Base-by-base conservation (phyloP, 805 yeast genomes). In the Torulaspora delbrueckii region DNA sequence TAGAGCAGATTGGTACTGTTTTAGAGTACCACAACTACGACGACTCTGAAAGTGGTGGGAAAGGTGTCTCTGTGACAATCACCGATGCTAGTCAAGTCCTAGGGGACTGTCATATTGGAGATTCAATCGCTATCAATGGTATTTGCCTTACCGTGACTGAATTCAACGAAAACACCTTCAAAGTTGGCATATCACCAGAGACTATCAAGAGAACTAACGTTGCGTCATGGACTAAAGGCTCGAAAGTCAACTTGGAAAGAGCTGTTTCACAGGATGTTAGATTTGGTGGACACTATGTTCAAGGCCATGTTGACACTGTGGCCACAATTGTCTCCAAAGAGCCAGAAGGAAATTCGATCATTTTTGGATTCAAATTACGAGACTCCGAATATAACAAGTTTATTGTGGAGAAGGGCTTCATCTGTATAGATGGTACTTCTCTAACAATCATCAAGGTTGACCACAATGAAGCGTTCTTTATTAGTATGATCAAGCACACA, bases 241-340 rank as follows among this genome's bases (percentile, higher is more conserved):
- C 76, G 14, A 74, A 73, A 47, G 96, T 93, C 16, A 91, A 93
- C 62, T 71, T 91, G 50, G 99, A 93, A 65, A 74, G 99, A 48
- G 99, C 99, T 0, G 88, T 93, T 26, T 73, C 71, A 3, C 64
- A 58, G 40, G 87, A 86, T 43, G 86, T 81, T 5, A 73, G 99
- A 52, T 79, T 90, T 58, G 99, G 99, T 19, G 99, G 99, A 0
- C 99, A 93, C 66, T 79, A 91, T 52, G 99, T 93, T 2, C 99
- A 93, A 59, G 99, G 99, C 5, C 99, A 93, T 69, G 88, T 93
- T 24, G 99, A 93, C 63, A 86, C 96, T 0, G 75, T 83, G 28
- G 96, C 96, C 2, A 65, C 63, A 28, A 83, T 91, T 32, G 73
- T 75, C 1, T 63, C 67, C 0, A 73, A 67, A 23, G 66, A 53